Base-by-base conservation (phyloP, 306 rosid species). In the Sicyos baderoa region DNA sequence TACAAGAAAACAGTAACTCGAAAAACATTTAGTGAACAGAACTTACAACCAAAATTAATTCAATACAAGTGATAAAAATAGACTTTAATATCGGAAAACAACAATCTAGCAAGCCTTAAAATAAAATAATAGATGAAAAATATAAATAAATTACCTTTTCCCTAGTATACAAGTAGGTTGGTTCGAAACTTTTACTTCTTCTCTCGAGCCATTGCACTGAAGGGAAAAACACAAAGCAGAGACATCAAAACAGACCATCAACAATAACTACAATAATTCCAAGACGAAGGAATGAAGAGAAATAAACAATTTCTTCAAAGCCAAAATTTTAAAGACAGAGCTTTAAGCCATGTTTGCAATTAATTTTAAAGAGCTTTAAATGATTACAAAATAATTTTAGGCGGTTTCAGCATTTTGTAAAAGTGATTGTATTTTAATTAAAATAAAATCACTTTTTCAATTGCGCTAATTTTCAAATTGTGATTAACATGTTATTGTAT, bases 131-230 rank as follows among this genome's bases (percentile, higher is more conserved):
- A 61, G 37, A 74, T 59, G 50, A 13, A 22, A 29, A 51, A 40
- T 61, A 69, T 40, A 53, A 21, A 21, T 51, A 56, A 59, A 54
- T 72, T 75, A 88, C 99, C 99, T 94, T 94, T 79, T 94, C 99
- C 95, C 81, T 81, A 40, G 99, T 94, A 83, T 94, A 94, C 42
- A 90, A 71, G 69, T 90, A 94, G 35, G 88, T 85, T 54, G 99
- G 99, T 80, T 90, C 99, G 79, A 85, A 90, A 69, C 87, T 80
- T 82, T 84, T 84, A 85, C 86, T 83, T 72, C 85, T 85, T 83
- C 82, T 86, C 80, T 80, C 95, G 73, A 94, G 91, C 86, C 91
- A 88, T 76, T 85, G 90, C 86, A 90, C 99, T 94, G 94, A 87
- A 22, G 13, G 14, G 45, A 42, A 32, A 55, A 42, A 21, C 40